Evolutionary conservation across 305 asterid genomes (phyloP), one percentile per base, ranked within the genome.

Genomic region (Andrographis paniculata): DNA sequence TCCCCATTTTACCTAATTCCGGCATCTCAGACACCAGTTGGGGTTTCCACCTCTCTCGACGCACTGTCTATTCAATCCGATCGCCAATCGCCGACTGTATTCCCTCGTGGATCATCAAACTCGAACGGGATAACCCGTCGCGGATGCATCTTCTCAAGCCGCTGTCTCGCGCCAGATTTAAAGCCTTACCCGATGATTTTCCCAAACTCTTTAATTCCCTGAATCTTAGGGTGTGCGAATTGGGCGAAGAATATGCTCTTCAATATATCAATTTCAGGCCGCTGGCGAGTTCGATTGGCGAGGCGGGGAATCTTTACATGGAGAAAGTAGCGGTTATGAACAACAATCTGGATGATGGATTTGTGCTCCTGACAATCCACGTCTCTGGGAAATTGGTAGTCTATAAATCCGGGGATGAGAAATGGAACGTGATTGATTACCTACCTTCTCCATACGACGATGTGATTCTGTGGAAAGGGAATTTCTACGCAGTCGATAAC

Each of bases 1-100:
- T 71, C 48, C 84, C 94, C 20, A 66, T 88, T 60, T 75, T 85
- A 65, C 95, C 95, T 10, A 79, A 76, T 55, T 58, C 74, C 59
- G 87, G 94, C 20, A 65, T 82, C 46, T 74, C 86, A 28, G 79
- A 68, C 14, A 67, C 76, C 56, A 67, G 77, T 58, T 84, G 94
- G 92, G 97, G 94, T 0, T 84, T 87, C 50, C 51, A 66, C 54
- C 88, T 82, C 59, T 78, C 88, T 15, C 78, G 62, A 46, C 81
- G 82, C 37, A 67, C 85, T 50, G 41, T 89, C 27, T 85, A 69
- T 54, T 56, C 59, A 27, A 52, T 87, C 41, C 57, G 43, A 59
- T 50, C 74, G 7, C 76, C 80, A 23, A 9, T 16, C 6, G 14
- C 69, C 50, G 28, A 57, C 10, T 33, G 16, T 3, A 1, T 17